Evolutionary conservation across 1,284 basidiomycete species (phyloP), one percentile per base, ranked within the genome.

Genomic region (Cystobasidiaceae sp.): DNA sequence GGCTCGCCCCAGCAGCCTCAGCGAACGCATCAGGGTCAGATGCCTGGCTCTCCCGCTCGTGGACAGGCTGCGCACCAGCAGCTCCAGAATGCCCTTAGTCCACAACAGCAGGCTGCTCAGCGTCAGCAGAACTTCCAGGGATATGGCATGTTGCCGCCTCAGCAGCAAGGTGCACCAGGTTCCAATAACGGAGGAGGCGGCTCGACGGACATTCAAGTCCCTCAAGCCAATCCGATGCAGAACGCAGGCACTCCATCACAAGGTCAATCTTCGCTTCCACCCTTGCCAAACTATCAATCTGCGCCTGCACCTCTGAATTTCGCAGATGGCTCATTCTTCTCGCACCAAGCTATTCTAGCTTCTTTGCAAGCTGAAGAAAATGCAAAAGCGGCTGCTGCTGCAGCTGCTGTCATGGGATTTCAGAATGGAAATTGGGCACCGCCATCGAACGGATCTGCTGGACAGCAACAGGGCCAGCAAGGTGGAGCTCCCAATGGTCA

Each of bases 321-420:
- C 44, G 33, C 34, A 25, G 61, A 64, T 49, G 61, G 61, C 15
- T 46, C 43, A 1, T 64, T 64, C 61, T 64, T 64, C 33, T 56
- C 61, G 30, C 61, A 64, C 45, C 61, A 64, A 37, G 61, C 61
- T 28, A 55, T 64, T 11, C 41, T 64, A 8, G 61, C 61, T 27
- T 64, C 61, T 8, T 21, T 64, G 13, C 19, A 17, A 9, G 52
- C 51, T 25, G 61, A 64, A 27, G 51, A 64, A 32, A 17, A 64
- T 19, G 61, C 61, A 17, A 46, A 46, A 48, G 43, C 43, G 27
- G 51, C 51, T 11, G 51, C 50, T 34, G 61, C 51, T 3, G 58
- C 58, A 6, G 56, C 56, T 4, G 45, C 44, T 49, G 44, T 59
- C 19, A 49, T 49, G 45, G 56, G 56, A 19, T 49, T 46, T 30